Evolutionary conservation across 1,284 basidiomycete genomes (phyloP), one percentile per base, ranked within the genome.

Genomic region (Singerocomus inundabilis): DNA sequence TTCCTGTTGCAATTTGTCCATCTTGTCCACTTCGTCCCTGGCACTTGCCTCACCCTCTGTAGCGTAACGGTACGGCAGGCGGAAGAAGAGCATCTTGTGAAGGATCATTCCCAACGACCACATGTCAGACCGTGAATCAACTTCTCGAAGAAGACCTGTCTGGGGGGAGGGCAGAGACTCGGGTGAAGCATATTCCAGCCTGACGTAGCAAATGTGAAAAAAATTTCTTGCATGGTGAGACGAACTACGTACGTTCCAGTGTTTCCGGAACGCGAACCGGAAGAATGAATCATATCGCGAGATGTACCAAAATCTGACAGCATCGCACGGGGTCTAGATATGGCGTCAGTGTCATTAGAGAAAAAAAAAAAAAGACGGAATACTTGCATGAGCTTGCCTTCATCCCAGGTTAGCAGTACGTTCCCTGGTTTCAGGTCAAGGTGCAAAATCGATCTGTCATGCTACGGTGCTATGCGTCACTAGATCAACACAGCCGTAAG

Each of bases 291-390:
- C 85, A 91, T 91, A 61, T 94, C 92, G 42, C 91, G 83, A 11
- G 92, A 95, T 0, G 93, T 96, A 5, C 94, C 94, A 68, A 98
- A 98, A 62, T 98, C 94, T 1, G 92, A 93, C 11, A 97, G 75
- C 85, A 96, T 88, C 0, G 91, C 93, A 55, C 87, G 77, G 16
- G 88, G 88, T 53, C 88, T 90, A 49, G 13, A 42, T 7, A 44
- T 25, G 46, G 2, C 12, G 9, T 34, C 33, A 21, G 33, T 16
- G 31, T 62, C 10, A 49, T 21, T 44, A 43, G 32, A 52, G 47
- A 31, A 47, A 48, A 41, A 33, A 15, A 40, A 28, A 38, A 26
- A 55, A 13, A 25, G 25, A 9, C 35, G 18, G 38, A 32, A 37
- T 21, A 70, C 80, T 50, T 57, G 85, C 87, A 93, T 86, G 28